Base-by-base conservation (phyloP, 2,329 filamentous ascomycete genomes). In the Didymella exigua region DNA sequence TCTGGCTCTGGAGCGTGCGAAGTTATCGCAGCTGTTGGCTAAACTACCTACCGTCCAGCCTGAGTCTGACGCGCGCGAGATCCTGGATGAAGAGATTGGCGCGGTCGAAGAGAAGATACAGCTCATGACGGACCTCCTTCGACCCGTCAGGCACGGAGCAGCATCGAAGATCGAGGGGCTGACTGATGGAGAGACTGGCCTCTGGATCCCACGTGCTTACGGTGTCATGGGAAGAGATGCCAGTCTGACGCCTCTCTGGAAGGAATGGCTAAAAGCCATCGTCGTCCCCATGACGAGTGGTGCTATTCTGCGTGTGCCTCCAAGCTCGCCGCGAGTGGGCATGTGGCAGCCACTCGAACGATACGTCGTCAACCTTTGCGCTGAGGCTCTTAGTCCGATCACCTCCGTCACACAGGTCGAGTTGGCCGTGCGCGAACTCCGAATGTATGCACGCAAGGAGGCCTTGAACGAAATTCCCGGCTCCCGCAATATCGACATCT, bases 121-220 rank as follows among this genome's bases (percentile, higher is more conserved):
- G 27, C 81, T 99, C 49, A 99, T 99, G 95, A 92, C 93, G 1
- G 95, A 99, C 76, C 89, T 99, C 77, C 79, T 99, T 62, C 86
- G 93, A 56, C 95, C 95, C 14, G 86, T 99, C 64, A 85, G 95
- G 63, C 95, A 98, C 74, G 95, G 91, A 30, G 95, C 95, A 38
- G 93, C 95, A 26, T 93, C 93, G 45, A 98, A 96, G 77, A 99
- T 99, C 58, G 95, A 99, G 72, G 95, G 95, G 18, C 81, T 99
- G 58, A 98, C 93, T 0, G 91, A 96, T 62, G 93, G 93, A 37
- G 95, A 98, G 72, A 97, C 91, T 48, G 95, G 93, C 2, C 87
- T 98, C 56, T 99, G 95, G 95, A 92, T 91, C 45, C 95, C 95
- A 16, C 85, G 95, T 61, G 92, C 93, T 1, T 99, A 96, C 71